Evolutionary conservation across 768 basidiomycete species (phyloP), one percentile per base, ranked within the genome.

Genomic region (Kondoa malvinella): DNA sequence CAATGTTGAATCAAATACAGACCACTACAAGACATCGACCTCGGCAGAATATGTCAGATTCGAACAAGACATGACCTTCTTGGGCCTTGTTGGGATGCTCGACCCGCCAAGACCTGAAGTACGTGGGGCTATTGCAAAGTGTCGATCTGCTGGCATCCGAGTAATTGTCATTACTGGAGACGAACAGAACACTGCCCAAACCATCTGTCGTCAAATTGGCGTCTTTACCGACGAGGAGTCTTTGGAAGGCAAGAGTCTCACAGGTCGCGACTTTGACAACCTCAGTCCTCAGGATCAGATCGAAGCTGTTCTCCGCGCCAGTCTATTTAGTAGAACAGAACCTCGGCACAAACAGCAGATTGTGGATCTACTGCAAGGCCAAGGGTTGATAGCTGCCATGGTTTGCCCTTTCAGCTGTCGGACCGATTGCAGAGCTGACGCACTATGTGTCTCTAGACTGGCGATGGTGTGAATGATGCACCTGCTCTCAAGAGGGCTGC

Each of bases 81-180:
- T 94, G 67, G 92, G 91, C 16, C 81, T 99, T 60, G 90, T 94
- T 68, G 94, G 89, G 67, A 99, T 99, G 95, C 83, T 94, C 57
- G 94, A 99, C 75, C 94, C 94, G 26, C 94, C 94, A 3, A 87
- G 94, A 31, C 92, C 94, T 2, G 94, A 96, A 78, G 95, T 92
- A 56, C 82, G 82, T 33, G 81, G 77, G 34, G 92, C 95, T 14
- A 84, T 99, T 31, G 87, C 86, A 34, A 90, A 89, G 76, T 96
- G 92, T 80, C 85, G 81, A 72, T 86, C 88, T 17, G 94, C 92
- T 4, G 94, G 94, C 17, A 94, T 99, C 72, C 83, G 92, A 50
- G 91, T 96, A 58, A 85, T 99, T 73, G 94, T 94, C 74, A 94
- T 99, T 76, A 99, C 94, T 1, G 94, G 94, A 56, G 94, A 97